A percentile compares a stretch with the other conserved stretches of the same genome.
These are phyloP conservation scores for Acacia concinna DNA, from an alignment of 331 rosid species.

Conservation along the genomic window DNA sequence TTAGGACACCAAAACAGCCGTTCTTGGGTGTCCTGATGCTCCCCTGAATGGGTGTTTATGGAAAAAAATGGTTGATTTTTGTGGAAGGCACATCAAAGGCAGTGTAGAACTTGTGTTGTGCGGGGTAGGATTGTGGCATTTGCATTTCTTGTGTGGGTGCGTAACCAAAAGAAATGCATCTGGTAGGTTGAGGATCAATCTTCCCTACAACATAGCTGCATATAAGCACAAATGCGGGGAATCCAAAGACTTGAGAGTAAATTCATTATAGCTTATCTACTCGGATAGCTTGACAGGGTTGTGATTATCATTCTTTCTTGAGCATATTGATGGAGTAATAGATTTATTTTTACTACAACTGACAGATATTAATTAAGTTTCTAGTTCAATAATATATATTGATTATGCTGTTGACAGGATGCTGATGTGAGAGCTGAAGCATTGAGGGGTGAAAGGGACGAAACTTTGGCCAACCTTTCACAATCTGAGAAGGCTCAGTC, in stretches of 20 bases:
- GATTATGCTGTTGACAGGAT: slow-evolving; percentile 55
- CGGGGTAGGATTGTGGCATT: neutral
- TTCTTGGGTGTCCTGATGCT: neutral
- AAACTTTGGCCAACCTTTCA: slow-evolving; percentile 65
- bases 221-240: neutral
- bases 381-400: neutral
- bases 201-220: neutral
- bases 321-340: neutral
- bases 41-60: neutral
- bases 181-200: neutral
- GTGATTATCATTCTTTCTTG: neutral
- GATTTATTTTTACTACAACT: neutral
- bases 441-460: slow-evolving; percentile 69
- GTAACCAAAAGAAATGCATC: neutral
- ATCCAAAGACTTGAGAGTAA: neutral
- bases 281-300: neutral
- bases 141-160: neutral
- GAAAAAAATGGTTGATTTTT: neutral
- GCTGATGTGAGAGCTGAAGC: slow-evolving; percentile 59
- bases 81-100: neutral
- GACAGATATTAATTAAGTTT: slow-evolving; percentile 20
- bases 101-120: neutral
- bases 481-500: slow-evolving; percentile 67
- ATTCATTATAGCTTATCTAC: neutral
- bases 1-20: neutral